Percentiles rank a stretch among this genome's conserved stretches.
Evolutionary conservation across 768 basidiomycete species (phyloP).

Genomic region (Hericium coralloides): DNA sequence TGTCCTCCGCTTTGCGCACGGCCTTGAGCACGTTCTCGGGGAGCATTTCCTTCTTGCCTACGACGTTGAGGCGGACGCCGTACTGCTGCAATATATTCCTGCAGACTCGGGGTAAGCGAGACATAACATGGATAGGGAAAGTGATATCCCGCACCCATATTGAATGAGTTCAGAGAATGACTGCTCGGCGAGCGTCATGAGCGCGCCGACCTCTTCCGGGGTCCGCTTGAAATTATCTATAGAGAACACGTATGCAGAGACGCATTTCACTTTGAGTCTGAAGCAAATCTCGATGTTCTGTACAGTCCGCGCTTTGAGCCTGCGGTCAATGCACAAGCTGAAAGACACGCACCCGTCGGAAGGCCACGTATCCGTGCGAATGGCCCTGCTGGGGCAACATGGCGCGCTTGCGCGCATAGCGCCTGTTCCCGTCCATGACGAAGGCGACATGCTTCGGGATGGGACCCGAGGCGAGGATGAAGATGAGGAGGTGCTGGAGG

Average conservation of each 20-base stretch:
- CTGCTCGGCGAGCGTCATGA: conserved; percentile 79
- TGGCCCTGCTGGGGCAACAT: conserved; percentile 74
- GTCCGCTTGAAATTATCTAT: conserved; percentile 95
- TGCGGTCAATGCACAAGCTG: not conserved
- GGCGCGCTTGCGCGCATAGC: conserved; percentile 69
- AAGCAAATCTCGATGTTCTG: conserved; percentile 85
- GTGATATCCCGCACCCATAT: conserved; percentile 57
- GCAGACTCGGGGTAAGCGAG: not conserved
- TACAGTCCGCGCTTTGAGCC: not conserved
- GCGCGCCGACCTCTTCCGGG: conserved; percentile 73
- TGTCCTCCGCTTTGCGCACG: conserved; percentile 57
- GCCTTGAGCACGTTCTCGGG: conserved; percentile 68
- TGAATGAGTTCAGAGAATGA: conserved; percentile 70
- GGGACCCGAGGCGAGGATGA: conserved; percentile 71
- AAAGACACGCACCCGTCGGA: conserved; percentile 55
- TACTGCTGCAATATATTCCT: conserved; percentile 77
- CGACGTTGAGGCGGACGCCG: conserved; percentile 75
- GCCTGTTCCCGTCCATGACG: conserved; percentile 95
- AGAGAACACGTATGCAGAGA: conserved; percentile 95
- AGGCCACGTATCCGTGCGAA: conserved; percentile 69
- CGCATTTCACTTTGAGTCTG: conserved; percentile 67
- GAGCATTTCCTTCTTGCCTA: conserved; percentile 70
- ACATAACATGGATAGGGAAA: not conserved
- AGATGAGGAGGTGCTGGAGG: conserved; percentile 43
- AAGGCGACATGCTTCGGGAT: conserved; percentile 88